Evolutionary conservation across 805 yeast species (phyloP), one percentile per base, ranked within the genome.

Genomic region (Schwanniomyces yamadae): DNA sequence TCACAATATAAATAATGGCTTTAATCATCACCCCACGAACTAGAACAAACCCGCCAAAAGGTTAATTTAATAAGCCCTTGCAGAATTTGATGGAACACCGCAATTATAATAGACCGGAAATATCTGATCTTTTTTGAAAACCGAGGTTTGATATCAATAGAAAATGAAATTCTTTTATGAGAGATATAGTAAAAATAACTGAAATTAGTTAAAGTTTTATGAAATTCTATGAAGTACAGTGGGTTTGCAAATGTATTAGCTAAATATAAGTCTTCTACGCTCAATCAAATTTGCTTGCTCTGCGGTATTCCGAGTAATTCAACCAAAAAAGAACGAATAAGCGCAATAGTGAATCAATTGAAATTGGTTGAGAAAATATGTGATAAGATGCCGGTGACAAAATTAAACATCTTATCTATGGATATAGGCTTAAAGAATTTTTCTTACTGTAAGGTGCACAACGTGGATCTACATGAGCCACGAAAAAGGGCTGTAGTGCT

Each of bases 401-500:
- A 28, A 6, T 36, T 50, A 17, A 36, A 48, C 22, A 36, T 55
- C 2, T 37, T 64, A 3, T 52, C 69, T 16, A 51, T 68, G 6
- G 74, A 68, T 40, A 56, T 68, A 9, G 74, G 74, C 5, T 42
- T 67, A 37, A 66, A 65, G 47, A 66, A 68, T 50, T 65, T 68
- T 40, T 56, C 70, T 6, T 65, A 57, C 39, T 66, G 72, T 45
- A 49, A 55, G 15, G 28, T 33, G 9, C 25, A 17, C 17, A 28
- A 25, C 4, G 18, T 28, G 16, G 31, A 35, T 24, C 11, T 35
- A 16, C 9, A 17, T 5, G 21, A 9, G 18, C 6, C 5, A 8
- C 10, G 21, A 9, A 19, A 30, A 22, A 24, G 23, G n/a, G 20
- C 18, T 15, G 17, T 30, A 15, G 23, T 29, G 13, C 28, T 23